Evolutionary conservation across 169 alveolate species (phyloP), one percentile per base, ranked within the genome.

Genomic region (Babesia caballi): DNA sequence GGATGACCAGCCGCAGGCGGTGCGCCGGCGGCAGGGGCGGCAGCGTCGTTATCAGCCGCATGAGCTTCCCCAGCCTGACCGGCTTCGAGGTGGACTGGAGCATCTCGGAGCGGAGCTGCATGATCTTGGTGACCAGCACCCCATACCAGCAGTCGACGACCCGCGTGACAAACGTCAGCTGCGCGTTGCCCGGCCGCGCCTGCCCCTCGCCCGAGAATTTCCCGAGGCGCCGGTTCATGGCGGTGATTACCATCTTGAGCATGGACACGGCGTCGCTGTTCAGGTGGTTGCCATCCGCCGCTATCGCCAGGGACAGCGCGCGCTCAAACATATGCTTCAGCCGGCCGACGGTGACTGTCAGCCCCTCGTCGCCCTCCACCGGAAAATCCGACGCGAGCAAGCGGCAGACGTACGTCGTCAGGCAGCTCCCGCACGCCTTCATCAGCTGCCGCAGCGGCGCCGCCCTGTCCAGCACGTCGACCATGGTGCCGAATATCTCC

Each of bases 21-120:
- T 78, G 87, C 30, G 87, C 76, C 17, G 87, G 83, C 1, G 87
- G 87, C 50, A 78, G 38, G 15, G 63, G 40, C 5, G 87, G 87
- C 56, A 63, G 46, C 2, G 73, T 25, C n/a, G 36, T 50, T 0
- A 63, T 50, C 1, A 36, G 9, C 49, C 23, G 27, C 61, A 63
- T 28, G 17, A 63, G 73, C 28, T 66, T 60, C 12, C 27, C 71
- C 49, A 56, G 47, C 28, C 17, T 63, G 30, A 46, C 68, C 3
- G 54, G 82, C 49, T 41, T 67, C 21, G 63, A 35, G 51, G 36
- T 68, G 33, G 81, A 38, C n/a, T 30, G 23, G 1, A 32, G 41
- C 73, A 71, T 51, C 8, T 44, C 67, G 12, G 38, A 38, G 23
- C 82, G 59, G n/a, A 71, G 52, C 63, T 71, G 35, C 57, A 78